Conservation (phyloP, 768 basidiomycete species). For the Naganishia onofrii region DNA sequence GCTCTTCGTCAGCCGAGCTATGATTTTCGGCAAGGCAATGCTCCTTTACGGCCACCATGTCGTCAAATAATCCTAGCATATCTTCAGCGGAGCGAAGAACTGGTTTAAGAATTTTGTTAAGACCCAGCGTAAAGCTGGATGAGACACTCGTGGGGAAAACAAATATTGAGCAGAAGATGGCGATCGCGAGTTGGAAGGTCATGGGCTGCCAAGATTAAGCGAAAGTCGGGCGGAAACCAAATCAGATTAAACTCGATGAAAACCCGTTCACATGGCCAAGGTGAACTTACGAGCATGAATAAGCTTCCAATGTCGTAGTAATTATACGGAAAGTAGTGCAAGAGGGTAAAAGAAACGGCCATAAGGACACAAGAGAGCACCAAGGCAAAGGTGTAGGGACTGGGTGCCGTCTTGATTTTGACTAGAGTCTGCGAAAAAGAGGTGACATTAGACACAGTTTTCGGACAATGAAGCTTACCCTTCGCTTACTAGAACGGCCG, state of each 20-base stretch:
- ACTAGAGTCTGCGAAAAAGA: conserved; percentile 39
- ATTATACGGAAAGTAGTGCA: conserved; percentile 30
- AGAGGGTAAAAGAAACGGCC: conserved; percentile 37
- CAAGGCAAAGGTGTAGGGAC: conserved; percentile 45
- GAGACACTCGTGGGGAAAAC: conserved; percentile 49
- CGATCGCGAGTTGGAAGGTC: conserved; percentile 44
- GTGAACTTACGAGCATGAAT: conserved; percentile 27
- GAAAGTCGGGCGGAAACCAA: background rate
- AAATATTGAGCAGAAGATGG: conserved; percentile 38
- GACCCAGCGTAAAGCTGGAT: conserved; percentile 39
- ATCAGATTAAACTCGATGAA: background rate
- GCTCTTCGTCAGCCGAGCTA: background rate
- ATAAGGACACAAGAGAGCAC: conserved; percentile 48
- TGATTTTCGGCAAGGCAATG: background rate
- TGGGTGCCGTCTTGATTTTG: conserved; percentile 47
- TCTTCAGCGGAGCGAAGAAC: conserved; percentile 35
- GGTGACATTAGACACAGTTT: too few relatives aligned
- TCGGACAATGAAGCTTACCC: too few relatives aligned
- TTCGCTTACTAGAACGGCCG: conserved; percentile 38
- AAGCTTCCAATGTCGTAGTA: conserved; percentile 29
- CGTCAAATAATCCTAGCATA: conserved; percentile 38
- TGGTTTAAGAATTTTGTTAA: conserved; percentile 40
- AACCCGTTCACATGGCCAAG: background rate
- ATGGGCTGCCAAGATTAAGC: conserved; percentile 36
- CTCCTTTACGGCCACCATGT: conserved; percentile 25